Evolutionary conservation across 2,329 filamentous ascomycete genomes (phyloP), one percentile per base, ranked within the genome.

Genomic region (Teratosphaeria pseudoeucalypti): DNA sequence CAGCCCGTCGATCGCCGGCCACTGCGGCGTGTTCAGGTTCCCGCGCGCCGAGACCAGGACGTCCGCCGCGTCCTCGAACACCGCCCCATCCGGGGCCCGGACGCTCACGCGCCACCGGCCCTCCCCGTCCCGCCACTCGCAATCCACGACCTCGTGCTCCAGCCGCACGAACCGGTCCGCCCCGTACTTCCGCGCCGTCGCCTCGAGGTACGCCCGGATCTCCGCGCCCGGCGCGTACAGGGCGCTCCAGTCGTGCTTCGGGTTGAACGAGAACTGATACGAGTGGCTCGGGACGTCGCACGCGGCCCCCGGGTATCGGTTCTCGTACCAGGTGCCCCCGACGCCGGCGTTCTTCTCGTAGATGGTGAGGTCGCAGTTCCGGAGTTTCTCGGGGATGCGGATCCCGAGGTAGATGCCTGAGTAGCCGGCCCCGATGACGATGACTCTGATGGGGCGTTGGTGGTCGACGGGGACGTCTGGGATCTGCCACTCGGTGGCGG

Each of bases 391-490:
- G 0, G 75, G 75, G 61, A 78, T 75, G 5, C 76, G 68, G 56
- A 78, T 78, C 3, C 74, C 75, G 43, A 70, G 71, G 58, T 77
- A 78, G 9, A 78, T 75, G 1, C 73, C 75, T 2, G 72, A 74
- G 57, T 68, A 70, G 12, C 71, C 71, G 12, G 70, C 71, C 2
- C 71, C 71, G 29, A 78, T 76, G 3, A 77, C 73, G 57, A 78
- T 75, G 49, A 78, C 74, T 55, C 71, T 76, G 27, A 78, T 66
- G 3, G 69, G 73, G 6, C 76, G 69, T 47, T 72, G 67, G 58
- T 77, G 77, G 57, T 78, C 76, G n/a, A 78, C 67, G 0, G 74
- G 72, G 2, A 62, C 61, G 57, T 77, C 72, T 55, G 72, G 70
- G 2, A 78, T 65, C 10, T 67, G 63, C 66, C 68, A 73, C 12